phyloP scores from a whole-genome alignment of 495 filamentous ascomycete species.

The Neurospora hispaniola region DNA sequence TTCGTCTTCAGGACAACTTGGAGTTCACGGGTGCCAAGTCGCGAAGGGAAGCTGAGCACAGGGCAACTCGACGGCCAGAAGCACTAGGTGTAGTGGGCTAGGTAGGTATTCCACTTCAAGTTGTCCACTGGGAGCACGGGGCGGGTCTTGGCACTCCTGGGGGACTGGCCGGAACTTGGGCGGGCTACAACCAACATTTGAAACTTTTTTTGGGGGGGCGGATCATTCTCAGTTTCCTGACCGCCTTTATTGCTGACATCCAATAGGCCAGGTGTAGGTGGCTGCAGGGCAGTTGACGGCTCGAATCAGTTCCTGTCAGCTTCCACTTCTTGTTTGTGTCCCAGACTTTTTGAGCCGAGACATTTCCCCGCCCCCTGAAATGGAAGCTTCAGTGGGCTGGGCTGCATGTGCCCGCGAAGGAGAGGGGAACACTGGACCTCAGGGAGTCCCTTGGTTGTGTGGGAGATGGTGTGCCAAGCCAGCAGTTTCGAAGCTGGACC shows the following conservation, averaged over 20 bases:
- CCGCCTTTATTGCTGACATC: neutral
- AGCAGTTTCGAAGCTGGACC: neutral
- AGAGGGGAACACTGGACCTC: neutral
- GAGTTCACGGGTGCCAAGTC: neutral
- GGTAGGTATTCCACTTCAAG: neutral
- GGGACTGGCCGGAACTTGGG: neutral
- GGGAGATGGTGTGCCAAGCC: neutral
- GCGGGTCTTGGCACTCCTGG: neutral
- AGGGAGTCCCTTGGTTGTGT: neutral
- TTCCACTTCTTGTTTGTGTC: neutral
- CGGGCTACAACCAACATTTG: neutral
- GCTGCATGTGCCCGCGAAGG: neutral
- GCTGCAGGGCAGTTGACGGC: neutral
- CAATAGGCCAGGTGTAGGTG: neutral
- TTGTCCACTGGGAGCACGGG: neutral
- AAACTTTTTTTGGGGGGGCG: conserved; percentile 5
- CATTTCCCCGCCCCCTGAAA: neutral
- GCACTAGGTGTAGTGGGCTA: neutral
- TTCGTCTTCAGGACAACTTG: neutral
- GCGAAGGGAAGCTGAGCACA: neutral
- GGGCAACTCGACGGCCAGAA: neutral
- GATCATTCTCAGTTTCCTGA: conserved; percentile 18
- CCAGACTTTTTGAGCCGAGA: neutral
- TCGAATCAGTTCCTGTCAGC: neutral
- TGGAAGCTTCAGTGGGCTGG: neutral